Percentiles rank a stretch among this genome's conserved stretches.
phyloP scores from a whole-genome alignment of 306 rosid genomes.

The Purshia tridentata region DNA sequence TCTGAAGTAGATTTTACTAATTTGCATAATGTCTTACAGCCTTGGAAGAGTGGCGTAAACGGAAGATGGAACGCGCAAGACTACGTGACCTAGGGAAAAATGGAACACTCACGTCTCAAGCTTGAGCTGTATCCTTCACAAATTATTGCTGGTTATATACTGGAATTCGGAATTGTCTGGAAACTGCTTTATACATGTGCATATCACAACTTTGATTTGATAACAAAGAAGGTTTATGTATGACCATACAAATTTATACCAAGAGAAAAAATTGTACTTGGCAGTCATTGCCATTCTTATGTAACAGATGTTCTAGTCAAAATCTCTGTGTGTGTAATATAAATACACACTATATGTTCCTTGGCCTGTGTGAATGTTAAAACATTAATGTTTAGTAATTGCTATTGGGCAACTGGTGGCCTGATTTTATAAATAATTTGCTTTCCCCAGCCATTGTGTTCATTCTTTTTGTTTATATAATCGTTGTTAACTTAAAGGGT shows the following conservation, averaged over 20 bases:
- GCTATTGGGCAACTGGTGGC: not conserved
- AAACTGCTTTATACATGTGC: conserved; percentile 5
- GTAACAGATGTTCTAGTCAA: not conserved
- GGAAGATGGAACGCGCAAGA: conserved; percentile 96
- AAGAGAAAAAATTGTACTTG: not conserved
- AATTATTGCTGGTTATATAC: not conserved
- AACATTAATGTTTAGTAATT: not conserved
- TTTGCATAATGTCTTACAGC: conserved; percentile 53
- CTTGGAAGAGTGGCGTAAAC: conserved; percentile 94
- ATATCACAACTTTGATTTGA: not conserved
- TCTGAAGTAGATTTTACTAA: conserved; percentile 14
- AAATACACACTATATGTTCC: not conserved
- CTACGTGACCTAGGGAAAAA: conserved; percentile 79
- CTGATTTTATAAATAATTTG: not conserved
- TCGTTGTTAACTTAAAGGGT: not conserved
- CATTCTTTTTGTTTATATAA: not conserved
- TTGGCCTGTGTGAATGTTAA: not conserved
- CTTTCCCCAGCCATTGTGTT: not conserved
- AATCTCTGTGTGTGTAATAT: not conserved
- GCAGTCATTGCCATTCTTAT: not conserved
- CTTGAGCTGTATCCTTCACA: conserved; percentile 28
- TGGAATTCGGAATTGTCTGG: not conserved
- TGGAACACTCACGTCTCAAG: conserved; percentile 56
- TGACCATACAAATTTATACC: not conserved
- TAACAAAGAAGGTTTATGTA: not conserved